These are phyloP conservation scores for Nemania abortiva DNA, from an alignment of 2,329 filamentous ascomycete species.

Conservation along the genomic window DNA sequence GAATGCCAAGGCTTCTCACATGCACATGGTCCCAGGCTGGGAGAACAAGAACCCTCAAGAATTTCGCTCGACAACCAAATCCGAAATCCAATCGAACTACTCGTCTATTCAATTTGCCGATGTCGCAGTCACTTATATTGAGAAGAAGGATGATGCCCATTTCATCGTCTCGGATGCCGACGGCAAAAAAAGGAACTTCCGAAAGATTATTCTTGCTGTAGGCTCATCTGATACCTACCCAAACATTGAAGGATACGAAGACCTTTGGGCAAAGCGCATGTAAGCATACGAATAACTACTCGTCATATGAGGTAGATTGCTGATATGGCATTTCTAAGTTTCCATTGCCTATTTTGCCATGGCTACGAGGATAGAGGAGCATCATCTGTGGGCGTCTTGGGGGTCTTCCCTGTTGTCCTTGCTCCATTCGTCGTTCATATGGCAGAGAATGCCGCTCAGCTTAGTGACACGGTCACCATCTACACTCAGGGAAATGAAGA, in stretches of 20 bases:
- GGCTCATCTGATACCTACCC: conserved; percentile 38
- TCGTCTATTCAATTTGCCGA: conserved; percentile 39
- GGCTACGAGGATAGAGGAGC: conserved; percentile 43
- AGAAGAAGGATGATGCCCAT: conserved; percentile 38
- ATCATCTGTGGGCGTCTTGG: conserved; percentile 37
- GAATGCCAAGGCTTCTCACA: conserved; percentile 33
- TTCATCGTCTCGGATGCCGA: conserved; percentile 51
- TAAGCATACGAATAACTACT: conserved; percentile 14
- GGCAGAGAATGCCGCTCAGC: conserved; percentile 40
- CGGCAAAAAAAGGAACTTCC: conserved; percentile 36
- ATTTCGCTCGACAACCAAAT: conserved; percentile 31
- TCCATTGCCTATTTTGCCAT: conserved; percentile 43
- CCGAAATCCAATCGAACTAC: conserved; percentile 35
- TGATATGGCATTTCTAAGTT: conserved; percentile 22
- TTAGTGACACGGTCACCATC: conserved; percentile 38
- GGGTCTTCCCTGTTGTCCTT: conserved; percentile 24
- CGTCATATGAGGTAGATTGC: not conserved
- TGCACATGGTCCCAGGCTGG: conserved; percentile 44
- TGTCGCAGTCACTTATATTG: conserved; percentile 32
- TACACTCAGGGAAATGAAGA: conserved; percentile 44
- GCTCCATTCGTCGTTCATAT: conserved; percentile 32
- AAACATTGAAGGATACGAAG: conserved; percentile 37
- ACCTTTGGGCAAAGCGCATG: conserved; percentile 40
- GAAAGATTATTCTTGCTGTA: conserved; percentile 41
- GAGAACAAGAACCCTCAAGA: conserved; percentile 38